phyloP scores from a whole-genome alignment of 306 rosid genomes.

The Prinsepia uniflora region DNA sequence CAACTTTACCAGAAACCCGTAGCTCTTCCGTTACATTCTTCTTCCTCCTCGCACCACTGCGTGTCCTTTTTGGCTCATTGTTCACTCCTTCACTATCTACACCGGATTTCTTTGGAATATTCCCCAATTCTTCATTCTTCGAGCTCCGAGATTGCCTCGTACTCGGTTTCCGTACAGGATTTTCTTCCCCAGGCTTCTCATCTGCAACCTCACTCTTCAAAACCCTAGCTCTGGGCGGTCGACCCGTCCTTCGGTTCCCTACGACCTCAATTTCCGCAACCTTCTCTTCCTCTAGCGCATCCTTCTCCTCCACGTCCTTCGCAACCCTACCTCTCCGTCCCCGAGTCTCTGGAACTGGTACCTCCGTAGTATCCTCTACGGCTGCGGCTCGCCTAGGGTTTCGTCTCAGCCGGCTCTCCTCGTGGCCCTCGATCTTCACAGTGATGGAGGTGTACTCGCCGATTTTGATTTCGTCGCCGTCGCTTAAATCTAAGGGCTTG shows the following conservation, averaged over 20 bases:
- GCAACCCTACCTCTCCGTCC: slow-evolving; percentile 20
- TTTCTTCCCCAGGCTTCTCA: neutral
- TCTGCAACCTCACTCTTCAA: slow-evolving; percentile 14
- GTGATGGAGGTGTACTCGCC: slow-evolving; percentile 59
- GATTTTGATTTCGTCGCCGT: slow-evolving; percentile 54
- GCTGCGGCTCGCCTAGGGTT: slow-evolving; percentile 44
- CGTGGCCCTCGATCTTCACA: slow-evolving; percentile 26
- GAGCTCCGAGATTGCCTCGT: slow-evolving; percentile 25
- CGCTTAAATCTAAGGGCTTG: slow-evolving; percentile 32
- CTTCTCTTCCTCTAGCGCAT: neutral
- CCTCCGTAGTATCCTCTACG: neutral
- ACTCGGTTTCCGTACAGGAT: neutral
- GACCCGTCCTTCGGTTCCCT: slow-evolving; percentile 18
- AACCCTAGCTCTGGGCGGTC: slow-evolving; percentile 28
- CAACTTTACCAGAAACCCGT: slow-evolving; percentile 7
- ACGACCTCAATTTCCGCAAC: neutral
- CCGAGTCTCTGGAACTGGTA: neutral
- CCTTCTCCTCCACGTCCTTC: too few relatives aligned
- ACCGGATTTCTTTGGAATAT: slow-evolving; percentile 9
- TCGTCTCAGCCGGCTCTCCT: slow-evolving; percentile 28
- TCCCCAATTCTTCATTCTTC: slow-evolving; percentile 27
- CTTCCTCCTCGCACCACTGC: slow-evolving; percentile 23
- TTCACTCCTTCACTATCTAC: slow-evolving; percentile 29
- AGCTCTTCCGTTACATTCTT: slow-evolving; percentile 29
- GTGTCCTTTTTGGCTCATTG: slow-evolving; percentile 30